Percentiles rank a stretch among this genome's conserved stretches.
Conservation (phyloP, 345 rosid genomes). For the Angophora floribunda region DNA sequence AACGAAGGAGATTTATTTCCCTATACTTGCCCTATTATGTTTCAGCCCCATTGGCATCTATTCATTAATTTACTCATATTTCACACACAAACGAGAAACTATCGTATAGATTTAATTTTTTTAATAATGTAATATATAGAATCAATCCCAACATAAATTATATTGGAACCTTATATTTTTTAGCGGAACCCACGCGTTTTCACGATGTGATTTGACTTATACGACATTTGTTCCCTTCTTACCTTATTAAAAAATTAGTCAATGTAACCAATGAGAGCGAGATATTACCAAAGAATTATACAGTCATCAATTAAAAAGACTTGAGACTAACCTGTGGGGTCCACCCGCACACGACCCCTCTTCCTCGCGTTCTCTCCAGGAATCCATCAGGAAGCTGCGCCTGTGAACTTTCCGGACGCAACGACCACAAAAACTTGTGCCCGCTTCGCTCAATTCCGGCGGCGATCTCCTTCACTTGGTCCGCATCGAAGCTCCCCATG, state of each 20-base stretch:
- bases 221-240: neutral
- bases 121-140: too few species aligned
- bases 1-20: too few species aligned
- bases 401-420: slow-evolving; percentile 1
- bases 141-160: neutral
- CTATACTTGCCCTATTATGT: neutral
- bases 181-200: neutral
- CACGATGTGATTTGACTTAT: neutral
- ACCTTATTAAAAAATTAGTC: fast-evolving
- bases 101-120: too few species aligned
- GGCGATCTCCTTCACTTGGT: slow-evolving; percentile 36
- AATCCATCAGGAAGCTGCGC: slow-evolving; percentile 20
- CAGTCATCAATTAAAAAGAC: neutral
- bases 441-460: slow-evolving; percentile 26
- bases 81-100: neutral
- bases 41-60: neutral
- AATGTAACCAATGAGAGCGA: neutral
- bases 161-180: neutral
- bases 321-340: slow-evolving; percentile 13
- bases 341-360: slow-evolving; percentile 27
- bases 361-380: slow-evolving; percentile 4
- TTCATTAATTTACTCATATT: too few species aligned
- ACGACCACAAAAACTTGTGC: slow-evolving; percentile 29
- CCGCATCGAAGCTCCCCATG: slow-evolving; percentile 10
- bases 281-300: neutral